Conservation (phyloP, 164 flowering plant genomes). For the Echeveria elegans region DNA sequence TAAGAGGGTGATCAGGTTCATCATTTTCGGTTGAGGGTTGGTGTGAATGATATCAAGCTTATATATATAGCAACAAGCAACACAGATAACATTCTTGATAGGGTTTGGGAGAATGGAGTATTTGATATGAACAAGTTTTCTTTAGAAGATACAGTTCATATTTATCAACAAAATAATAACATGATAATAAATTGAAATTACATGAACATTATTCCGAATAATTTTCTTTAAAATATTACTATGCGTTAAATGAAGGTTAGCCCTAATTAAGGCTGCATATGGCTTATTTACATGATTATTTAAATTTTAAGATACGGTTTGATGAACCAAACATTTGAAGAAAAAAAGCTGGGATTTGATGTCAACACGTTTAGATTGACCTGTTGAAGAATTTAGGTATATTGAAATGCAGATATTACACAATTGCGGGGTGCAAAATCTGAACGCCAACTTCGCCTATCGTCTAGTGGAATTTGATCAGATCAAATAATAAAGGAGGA, state of each 20-base stretch:
- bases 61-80: not conserved
- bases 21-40: not conserved
- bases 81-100: not conserved
- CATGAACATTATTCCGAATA: not conserved
- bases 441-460: too few species aligned
- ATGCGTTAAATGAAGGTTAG: too few species aligned
- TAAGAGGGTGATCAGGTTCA: not conserved
- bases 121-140: not conserved
- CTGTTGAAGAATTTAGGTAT: not conserved
- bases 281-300: not conserved
- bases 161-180: not conserved
- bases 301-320: not conserved
- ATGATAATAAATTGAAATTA: not conserved
- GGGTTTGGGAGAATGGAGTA: not conserved
- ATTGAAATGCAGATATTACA: not conserved
- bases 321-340: conserved; percentile 1
- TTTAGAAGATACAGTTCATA: not conserved
- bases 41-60: not conserved
- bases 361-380: not conserved
- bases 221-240: too few species aligned
- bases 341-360: not conserved
- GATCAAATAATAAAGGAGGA: too few species aligned
- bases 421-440: not conserved
- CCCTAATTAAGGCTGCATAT: too few species aligned
- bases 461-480: too few species aligned